Base-by-base conservation (phyloP, 208 protist genomes). In the Crithidia thermophila region DNA sequence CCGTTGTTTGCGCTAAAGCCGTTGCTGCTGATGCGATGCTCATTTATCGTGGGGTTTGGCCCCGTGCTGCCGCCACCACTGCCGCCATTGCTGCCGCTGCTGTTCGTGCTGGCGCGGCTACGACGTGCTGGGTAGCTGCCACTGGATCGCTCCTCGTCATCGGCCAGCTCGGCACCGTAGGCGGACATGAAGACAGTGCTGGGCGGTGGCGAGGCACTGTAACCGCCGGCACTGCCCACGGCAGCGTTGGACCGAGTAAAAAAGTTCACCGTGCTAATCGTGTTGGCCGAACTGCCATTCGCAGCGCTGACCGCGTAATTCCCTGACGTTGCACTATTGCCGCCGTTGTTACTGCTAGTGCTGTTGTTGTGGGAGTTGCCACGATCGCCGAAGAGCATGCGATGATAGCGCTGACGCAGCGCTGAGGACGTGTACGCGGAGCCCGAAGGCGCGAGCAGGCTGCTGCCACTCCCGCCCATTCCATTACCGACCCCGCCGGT, bases 181-280 rank as follows among this genome's bases (percentile, higher is more conserved):
- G 77, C 56, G 30, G 77, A 82, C 30, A 72, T 67, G 51, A 73
- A 71, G 20, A 78, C 9, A 4, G 69, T 67, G 53, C 53, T 68
- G n/a, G 51, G 69, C 11, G 42, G 60, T 10, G 57, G 30, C 1
- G 57, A 63, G 27, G 39, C 40, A 27, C 16, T 14, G 34, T 14
- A 27, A 8, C 3, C 13, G 11, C 9, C 3, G 21, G 3, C 21
- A 9, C n/a, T 45, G 27, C 0, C 21, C 25, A 27, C 21, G 4
- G 4, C 39, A 9, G 57, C 4, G 4, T 25, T 10, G 9, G n/a
- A n/a, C n/a, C 42, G 39, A 1, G 57, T 40, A 30, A 30, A 51
- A 30, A 63, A 63, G 57, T 63, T 63, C n/a, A 51, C 16, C 6
- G 57, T 23, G 14, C n/a, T 51, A 0, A 63, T 4, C 40, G 40